Conservation (phyloP, 2,329 filamentous ascomycete species). For the Teratosphaeria destructans region DNA sequence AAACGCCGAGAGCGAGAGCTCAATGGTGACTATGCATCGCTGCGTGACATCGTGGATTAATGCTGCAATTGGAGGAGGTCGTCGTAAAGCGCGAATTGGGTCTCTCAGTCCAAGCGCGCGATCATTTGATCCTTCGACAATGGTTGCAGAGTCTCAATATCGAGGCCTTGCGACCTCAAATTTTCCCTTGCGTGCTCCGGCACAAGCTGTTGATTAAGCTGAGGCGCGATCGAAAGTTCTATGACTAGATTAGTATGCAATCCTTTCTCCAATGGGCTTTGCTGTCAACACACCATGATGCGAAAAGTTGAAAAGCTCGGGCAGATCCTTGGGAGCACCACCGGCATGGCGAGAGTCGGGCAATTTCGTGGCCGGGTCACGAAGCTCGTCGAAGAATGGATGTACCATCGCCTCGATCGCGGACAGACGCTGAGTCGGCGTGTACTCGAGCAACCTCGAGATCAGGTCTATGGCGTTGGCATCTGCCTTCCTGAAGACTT, state of each 20-base stretch:
- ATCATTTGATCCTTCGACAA: slow-evolving; percentile 94
- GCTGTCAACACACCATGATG: slow-evolving; percentile 62
- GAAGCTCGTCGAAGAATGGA: slow-evolving; percentile 94
- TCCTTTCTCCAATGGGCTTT: neutral
- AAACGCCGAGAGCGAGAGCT: slow-evolving; percentile 14
- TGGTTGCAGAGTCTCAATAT: slow-evolving; percentile 88
- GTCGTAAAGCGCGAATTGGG: neutral
- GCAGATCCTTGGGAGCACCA: slow-evolving; percentile 69
- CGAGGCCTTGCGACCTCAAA: slow-evolving; percentile 64
- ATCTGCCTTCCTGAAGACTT: slow-evolving; percentile 96
- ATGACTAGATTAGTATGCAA: neutral
- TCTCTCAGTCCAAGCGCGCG: slow-evolving; percentile 74
- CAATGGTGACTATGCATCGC: slow-evolving; percentile 19
- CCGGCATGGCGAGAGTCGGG: slow-evolving; percentile 89
- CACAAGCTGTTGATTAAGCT: slow-evolving; percentile 79
- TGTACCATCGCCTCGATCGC: slow-evolving; percentile 96
- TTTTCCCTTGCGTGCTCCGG: slow-evolving; percentile 68
- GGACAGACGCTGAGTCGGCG: slow-evolving; percentile 85
- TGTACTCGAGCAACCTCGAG: slow-evolving; percentile 88
- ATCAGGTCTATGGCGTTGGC: slow-evolving; percentile 90
- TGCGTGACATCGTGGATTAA: slow-evolving; percentile 28
- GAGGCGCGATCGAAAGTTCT: slow-evolving; percentile 89
- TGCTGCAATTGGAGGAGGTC: neutral
- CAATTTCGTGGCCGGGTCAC: slow-evolving; percentile 80
- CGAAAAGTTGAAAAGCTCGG: slow-evolving; percentile 83